phyloP scores from a whole-genome alignment of 768 basidiomycete species.

The Phanerochaete sordida region DNA sequence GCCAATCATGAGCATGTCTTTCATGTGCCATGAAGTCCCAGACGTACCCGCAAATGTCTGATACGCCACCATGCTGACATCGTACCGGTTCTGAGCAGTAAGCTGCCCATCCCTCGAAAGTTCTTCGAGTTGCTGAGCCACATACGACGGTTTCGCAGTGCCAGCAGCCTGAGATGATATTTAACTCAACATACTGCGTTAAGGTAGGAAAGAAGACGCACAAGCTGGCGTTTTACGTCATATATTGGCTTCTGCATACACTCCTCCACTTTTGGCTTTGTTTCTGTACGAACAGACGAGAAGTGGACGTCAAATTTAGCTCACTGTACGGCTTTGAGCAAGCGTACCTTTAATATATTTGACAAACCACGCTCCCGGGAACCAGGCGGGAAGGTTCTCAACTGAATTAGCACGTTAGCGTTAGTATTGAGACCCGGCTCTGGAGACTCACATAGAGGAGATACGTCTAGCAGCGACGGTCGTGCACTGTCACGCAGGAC shows the following conservation, averaged over 20 bases:
- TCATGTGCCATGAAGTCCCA: not conserved
- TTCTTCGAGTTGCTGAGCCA: not conserved
- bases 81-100: not conserved
- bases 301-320: too few species aligned
- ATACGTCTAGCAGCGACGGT: not conserved
- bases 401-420: not conserved
- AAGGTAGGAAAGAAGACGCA: not conserved
- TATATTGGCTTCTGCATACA: not conserved
- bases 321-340: too few species aligned
- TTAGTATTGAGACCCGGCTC: not conserved
- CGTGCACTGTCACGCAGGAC: not conserved
- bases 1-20: not conserved
- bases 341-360: constrained; percentile 5
- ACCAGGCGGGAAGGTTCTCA: constrained; percentile 7
- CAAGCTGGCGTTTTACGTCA: not conserved
- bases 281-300: too few species aligned
- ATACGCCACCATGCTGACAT: not conserved
- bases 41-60: constrained; percentile 1
- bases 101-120: not conserved
- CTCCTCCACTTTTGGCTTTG: not conserved
- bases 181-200: not conserved
- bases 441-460: not conserved
- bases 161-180: not conserved
- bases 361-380: constrained; percentile 11
- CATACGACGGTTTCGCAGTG: not conserved